Evolutionary conservation across 257 asterid genomes (phyloP), one percentile per base, ranked within the genome.

Genomic region (Cruciata laevipes): DNA sequence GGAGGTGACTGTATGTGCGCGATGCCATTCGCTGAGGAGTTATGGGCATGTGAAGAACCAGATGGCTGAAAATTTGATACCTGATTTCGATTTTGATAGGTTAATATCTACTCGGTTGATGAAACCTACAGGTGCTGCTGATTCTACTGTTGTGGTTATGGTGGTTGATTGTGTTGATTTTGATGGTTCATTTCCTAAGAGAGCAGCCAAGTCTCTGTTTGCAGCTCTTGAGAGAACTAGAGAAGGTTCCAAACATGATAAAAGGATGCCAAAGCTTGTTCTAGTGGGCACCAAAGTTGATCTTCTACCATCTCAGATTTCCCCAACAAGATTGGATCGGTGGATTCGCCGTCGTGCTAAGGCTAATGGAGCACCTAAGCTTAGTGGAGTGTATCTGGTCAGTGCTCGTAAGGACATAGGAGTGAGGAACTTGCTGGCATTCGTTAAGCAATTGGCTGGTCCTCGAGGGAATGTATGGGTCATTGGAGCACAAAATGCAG

Each of bases 401-500:
- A 93, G 98, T 75, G 74, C 98, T 42, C 86, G 79, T 76, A 93
- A 93, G 76, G 98, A 93, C 82, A 82, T 93, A 76, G 97, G 97
- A 12, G 85, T 93, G 75, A 85, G 86, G 76, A 93, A 90, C 67
- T 82, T 93, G 80, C 76, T 93, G 64, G 82, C 82, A 20, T 93
- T 88, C 71, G 63, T 90, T 65, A 86, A 90, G 82, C 94, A 77
- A 13, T 81, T 75, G 79, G 91, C 96, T 37, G 98, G 98, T 53
- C 98, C 98, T 30, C 81, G 98, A 61, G 98, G 98, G 57, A 86
- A 93, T 60, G 98, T 90, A 69, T 93, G 98, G 98, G 94, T 93
- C 66, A 81, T 93, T 33, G 97, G 98, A 76, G 93, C 98, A 66
- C 98, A 90, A 77, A 93, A 93, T 76, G 97, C 95, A 8, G 98